Evolutionary conservation across 164 flowering plant genomes (phyloP), one percentile per base, ranked within the genome.

Genomic region (Magnolia changhungtana): DNA sequence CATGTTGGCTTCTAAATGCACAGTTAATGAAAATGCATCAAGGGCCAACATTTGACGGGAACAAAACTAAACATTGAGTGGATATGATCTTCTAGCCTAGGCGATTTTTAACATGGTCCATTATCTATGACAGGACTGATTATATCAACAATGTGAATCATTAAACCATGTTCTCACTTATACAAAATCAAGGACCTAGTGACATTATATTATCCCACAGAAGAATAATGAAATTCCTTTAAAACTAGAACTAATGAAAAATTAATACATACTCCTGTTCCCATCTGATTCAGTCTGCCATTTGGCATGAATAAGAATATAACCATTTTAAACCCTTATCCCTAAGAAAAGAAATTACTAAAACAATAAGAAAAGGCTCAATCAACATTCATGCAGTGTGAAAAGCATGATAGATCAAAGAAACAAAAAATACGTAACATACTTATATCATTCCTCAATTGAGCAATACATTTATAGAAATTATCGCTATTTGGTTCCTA

Each of bases 221-320:
- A 5, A 37, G 45, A 3, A 20, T 50, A 8, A 14, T 7, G 2
- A 21, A 29, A 31, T 49, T 16, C 21, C 23, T 16, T 7, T 31
- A 55, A 45, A 49, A 24, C 29, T 58, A 37, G 50, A 71, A 66
- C 71, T 0, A 63, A 64, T 29, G n/a, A 23, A 74, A 20, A 63
- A 8, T 71, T 11, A 59, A 14, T 45, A 19, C 55, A 52, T 83
- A 95, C 98, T 65, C 99, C 98, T 74, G 92, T 89, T 87, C 98
- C 88, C 98, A 95, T 95, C 79, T 95, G 97, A 78, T 95, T 95
- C 83, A 95, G 79, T 82, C 98, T 97, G 29, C 98, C 99, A 84
- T 93, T 93, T 95, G 69, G 99, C 98, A 77, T 92, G 96, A 75
- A 87, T 90, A n/a, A 89, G 75, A 67, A 93, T 77, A 75, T 91